Evolutionary conservation across 2,329 filamentous ascomycete genomes (phyloP), one percentile per base, ranked within the genome.

Genomic region (Calonectria naviculata): DNA sequence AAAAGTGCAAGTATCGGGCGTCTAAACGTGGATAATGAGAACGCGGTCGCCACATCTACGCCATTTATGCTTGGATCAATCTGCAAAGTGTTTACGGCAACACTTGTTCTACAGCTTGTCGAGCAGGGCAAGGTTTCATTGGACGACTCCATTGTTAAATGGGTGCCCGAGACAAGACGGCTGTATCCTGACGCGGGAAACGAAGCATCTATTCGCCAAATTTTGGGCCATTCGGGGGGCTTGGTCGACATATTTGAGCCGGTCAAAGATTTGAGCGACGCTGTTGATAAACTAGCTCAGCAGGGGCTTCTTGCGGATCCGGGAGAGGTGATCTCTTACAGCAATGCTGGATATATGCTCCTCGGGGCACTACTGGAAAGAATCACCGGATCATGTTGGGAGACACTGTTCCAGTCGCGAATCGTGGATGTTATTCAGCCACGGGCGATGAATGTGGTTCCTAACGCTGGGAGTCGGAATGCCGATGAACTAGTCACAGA

Each of bases 41-140:
- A 15, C 17, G 13, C 2, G 19, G 62, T 54, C 1, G n/a, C 31
- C 7, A 13, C 4, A 8, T 65, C 46, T 12, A 65, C 62, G 15
- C 62, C 62, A 21, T 65, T 65, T 19, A 65, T 65, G 62, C 62
- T 65, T 21, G 62, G 62, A 17, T 65, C 62, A n/a, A 52, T 65
- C n/a, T 65, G 62, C 46, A 65, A 65, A 26, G 62, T 54, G 21
- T 54, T 61, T 31, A 60, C 41, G 24, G 65, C 49, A 34, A 29
- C 41, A 38, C n/a, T 60, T 7, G 29, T 41, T 58, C 65, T 49
- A 15, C 64, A 66, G 56, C 49, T 66, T 29, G 64, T 60, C n/a
- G 38, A 66, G 15, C 26, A 60, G 26, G 52, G 49, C 28, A 28
- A 58, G 24, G 7, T 66, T 17, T 17, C 15, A 9, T 28, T 66